phyloP scores from a whole-genome alignment of 2,329 filamentous ascomycete species.

The Aspergillus amoenus region DNA sequence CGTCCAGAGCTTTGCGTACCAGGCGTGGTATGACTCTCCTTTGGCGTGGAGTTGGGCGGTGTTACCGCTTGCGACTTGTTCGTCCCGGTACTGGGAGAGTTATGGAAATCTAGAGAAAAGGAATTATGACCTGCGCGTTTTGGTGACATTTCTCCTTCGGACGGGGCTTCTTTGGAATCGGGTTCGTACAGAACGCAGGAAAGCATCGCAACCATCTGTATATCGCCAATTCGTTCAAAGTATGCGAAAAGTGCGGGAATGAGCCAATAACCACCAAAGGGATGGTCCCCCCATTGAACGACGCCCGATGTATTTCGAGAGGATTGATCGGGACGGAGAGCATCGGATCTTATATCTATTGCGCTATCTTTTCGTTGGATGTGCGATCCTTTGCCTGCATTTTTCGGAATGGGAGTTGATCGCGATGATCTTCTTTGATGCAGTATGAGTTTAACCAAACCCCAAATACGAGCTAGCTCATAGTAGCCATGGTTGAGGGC shows the following conservation, averaged over 20 bases:
- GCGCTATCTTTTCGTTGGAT: slow-evolving; percentile 38
- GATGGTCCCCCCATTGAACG: slow-evolving; percentile 58
- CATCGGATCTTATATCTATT: slow-evolving; percentile 32
- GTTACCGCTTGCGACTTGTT: slow-evolving; percentile 43
- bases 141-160: slow-evolving; percentile 22
- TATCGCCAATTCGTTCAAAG: slow-evolving; percentile 60
- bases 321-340: slow-evolving; percentile 31
- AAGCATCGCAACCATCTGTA: slow-evolving; percentile 66
- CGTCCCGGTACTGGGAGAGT: slow-evolving; percentile 42
- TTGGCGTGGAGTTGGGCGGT: slow-evolving; percentile 33
- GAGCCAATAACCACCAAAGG: slow-evolving; percentile 56
- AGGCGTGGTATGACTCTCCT: slow-evolving; percentile 30
- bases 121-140: slow-evolving; percentile 45
- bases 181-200: slow-evolving; percentile 59
- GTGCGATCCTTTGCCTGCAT: slow-evolving; percentile 63
- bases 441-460: slow-evolving; percentile 73
- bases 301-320: slow-evolving; percentile 41
- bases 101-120: slow-evolving; percentile 50
- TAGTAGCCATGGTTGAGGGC: slow-evolving; percentile 68
- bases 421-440: slow-evolving; percentile 73
- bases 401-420: slow-evolving; percentile 59
- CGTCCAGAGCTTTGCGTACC: slow-evolving; percentile 48
- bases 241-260: slow-evolving; percentile 58
- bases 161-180: slow-evolving; percentile 40
- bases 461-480: slow-evolving; percentile 81